Conservation (phyloP, 2,329 filamentous ascomycete genomes). For the Berkeleyomyces rouxiae region DNA sequence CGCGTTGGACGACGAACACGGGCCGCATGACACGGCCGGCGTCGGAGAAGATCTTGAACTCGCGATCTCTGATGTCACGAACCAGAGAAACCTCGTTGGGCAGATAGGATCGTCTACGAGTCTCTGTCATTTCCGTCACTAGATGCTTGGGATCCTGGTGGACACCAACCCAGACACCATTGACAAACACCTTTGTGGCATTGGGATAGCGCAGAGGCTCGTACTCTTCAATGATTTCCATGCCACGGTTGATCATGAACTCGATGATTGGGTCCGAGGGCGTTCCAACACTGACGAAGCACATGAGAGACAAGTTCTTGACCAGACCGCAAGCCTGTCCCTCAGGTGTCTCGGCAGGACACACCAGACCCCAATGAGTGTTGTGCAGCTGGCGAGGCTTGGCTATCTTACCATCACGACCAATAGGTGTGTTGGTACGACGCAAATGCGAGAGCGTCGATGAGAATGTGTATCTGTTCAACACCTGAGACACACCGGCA, state of each 20-base stretch:
- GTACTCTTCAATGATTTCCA: slow-evolving; percentile 95
- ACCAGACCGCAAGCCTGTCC: slow-evolving; percentile 96
- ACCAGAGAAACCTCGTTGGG: slow-evolving; percentile 89
- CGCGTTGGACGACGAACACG: slow-evolving; percentile 82
- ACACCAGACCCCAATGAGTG: slow-evolving; percentile 95
- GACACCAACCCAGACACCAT: slow-evolving; percentile 94
- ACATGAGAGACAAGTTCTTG: slow-evolving; percentile 96
- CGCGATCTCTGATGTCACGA: slow-evolving; percentile 86
- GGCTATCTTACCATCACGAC: slow-evolving; percentile 92
- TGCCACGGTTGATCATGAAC: slow-evolving; percentile 89
- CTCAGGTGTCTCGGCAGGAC: slow-evolving; percentile 93
- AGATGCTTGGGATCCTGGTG: slow-evolving; percentile 78
- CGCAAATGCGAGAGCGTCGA: slow-evolving; percentile 94
- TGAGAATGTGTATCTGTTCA: slow-evolving; percentile 94
- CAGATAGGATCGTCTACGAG: slow-evolving; percentile 67
- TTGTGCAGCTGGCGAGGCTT: slow-evolving; percentile 97
- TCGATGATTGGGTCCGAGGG: slow-evolving; percentile 80
- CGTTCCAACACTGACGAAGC: slow-evolving; percentile 90
- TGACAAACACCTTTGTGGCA: slow-evolving; percentile 95
- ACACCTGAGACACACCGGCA: slow-evolving; percentile 91
- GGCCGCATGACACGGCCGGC: slow-evolving; percentile 89
- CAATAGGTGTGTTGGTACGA: slow-evolving; percentile 93
- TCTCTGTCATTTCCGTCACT: slow-evolving; percentile 58
- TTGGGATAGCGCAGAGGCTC: slow-evolving; percentile 71
- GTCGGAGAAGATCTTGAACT: slow-evolving; percentile 98